Percentiles rank a stretch among this genome's conserved stretches.
These are phyloP conservation scores for Aspergillus olivimuriae DNA, from an alignment of 495 filamentous ascomycete genomes.

Conservation along the genomic window DNA sequence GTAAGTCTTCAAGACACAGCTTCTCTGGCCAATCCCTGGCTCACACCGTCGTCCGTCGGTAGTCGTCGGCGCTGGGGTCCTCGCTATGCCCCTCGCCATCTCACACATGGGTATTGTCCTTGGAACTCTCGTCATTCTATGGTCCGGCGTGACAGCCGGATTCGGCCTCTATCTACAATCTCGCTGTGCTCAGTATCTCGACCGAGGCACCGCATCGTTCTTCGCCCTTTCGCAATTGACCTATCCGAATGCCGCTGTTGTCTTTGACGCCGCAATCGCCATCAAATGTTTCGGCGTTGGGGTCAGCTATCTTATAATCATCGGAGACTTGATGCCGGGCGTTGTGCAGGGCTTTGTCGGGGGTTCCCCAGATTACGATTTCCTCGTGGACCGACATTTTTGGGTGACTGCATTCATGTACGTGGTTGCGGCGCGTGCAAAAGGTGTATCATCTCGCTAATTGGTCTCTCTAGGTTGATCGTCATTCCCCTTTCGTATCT, in stretches of 20 bases:
- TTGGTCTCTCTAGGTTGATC: constrained; percentile 56
- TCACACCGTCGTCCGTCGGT: constrained; percentile 5
- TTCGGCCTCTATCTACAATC: constrained; percentile 95
- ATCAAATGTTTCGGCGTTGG: constrained; percentile 98
- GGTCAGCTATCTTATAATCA: constrained; percentile 96
- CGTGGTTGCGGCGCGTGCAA: constrained; percentile 14
- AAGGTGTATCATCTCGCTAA: constrained; percentile 12
- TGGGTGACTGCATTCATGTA: constrained; percentile 98
- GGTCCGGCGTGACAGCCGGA: constrained; percentile 81
- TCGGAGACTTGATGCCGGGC: constrained; percentile 96
- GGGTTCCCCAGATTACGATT: constrained; percentile 53
- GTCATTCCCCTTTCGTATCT: constrained; percentile 93
- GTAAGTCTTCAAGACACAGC: constrained; percentile 23
- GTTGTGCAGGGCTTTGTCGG: constrained; percentile 73
- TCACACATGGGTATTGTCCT: constrained; percentile 85
- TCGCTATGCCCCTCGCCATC: constrained; percentile 91
- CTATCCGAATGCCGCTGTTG: constrained; percentile 90
- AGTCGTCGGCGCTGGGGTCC: constrained; percentile 90
- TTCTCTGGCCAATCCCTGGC: constrained; percentile 1
- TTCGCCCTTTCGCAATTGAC: constrained; percentile 93
- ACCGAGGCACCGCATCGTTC: constrained; percentile 75
- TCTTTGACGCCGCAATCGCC: constrained; percentile 94
- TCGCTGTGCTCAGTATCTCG: constrained; percentile 85
- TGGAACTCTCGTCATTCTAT: constrained; percentile 77
- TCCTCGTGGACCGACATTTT: constrained; percentile 82